Evolutionary conservation across 345 rosid species (phyloP), one percentile per base, ranked within the genome.

Genomic region (Syzygium jambos): DNA sequence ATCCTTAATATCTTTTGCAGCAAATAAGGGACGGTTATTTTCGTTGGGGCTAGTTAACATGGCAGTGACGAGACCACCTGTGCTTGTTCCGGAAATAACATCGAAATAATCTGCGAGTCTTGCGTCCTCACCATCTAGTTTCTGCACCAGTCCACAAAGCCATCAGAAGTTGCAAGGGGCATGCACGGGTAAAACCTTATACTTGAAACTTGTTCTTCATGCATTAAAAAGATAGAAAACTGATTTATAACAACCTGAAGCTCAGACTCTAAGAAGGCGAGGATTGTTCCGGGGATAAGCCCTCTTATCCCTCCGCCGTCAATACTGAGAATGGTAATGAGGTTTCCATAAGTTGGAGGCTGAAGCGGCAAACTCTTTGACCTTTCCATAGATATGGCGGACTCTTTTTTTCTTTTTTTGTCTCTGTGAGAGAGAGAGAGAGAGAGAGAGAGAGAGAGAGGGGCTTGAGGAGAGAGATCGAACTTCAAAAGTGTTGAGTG

Each of bases 291-390:
- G 3, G 91, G 90, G 51, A 92, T 92, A 23, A 92, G 59, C 22
- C 94, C 94, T 86, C 94, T 87, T n/a, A 92, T 89, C 2, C 91
- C 93, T 17, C 93, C 95, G 12, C 93, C 93, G 77, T 91, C 94
- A 19, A 93, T 91, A 78, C 93, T 89, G 49, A 92, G 90, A 63
- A 92, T 83, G 14, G 93, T 89, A 52, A 90, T 88, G n/a, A 88
- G 87, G 73, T 89, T 91, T 78, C 94, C 91, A 52, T 88, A 87
- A 30, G 86, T 88, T 68, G 91, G 91, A 12, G 92, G 86, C 34
- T 86, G 89, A 11, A 90, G n/a, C 27, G 85, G 55, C 55, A 65
- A 51, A 43, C 82, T 87, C 22, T 30, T 52, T 19, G 57, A n/a
- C 77, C 84, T 85, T 73, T 84, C 84, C 89, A 87, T 43, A 11